Base-by-base conservation (phyloP, 768 basidiomycete species). In the Amanita rimosa region DNA sequence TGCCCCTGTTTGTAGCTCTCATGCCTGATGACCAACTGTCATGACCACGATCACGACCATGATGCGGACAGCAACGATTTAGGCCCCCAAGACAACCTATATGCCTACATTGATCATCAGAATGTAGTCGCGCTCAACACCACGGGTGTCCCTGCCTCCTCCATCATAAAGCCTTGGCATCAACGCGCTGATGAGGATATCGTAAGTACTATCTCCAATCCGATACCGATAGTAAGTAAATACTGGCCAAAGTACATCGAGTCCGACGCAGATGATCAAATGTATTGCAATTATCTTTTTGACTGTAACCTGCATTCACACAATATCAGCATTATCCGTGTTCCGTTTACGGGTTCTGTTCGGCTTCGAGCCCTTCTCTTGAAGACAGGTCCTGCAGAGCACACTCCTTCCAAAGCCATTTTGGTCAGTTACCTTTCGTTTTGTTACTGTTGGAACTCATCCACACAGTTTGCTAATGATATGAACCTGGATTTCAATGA, bases 201-300 rank as follows among this genome's bases (percentile, higher is more conserved):
- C 50, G 26, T 40, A 39, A 9, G 34, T 43, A 6, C 46, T 17
- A 38, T 16, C 43, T 11, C 27, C 43, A 36, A 52, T 44, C 49
- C 24, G 33, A 55, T 4, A 27, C 14, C 29, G 29, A 46, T 48
- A 36, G n/a, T n/a, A n/a, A n/a, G 48, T 19, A 26, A 6, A 6
- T 54, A 14, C 13, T 17, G 26, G 35, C 14, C 24, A 13, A 43
- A 96, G 92, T 87, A 67, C 52, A 61, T 93, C 51, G 85, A 92
- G 63, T 92, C 89, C 14, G 93, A 96, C 54, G 85, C 85, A 29
- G 93, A 95, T 64, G 92, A 94, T 59, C 85, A 91, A 63, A 64
- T 96, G 88, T 89, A 63, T 21, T 31, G 31, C 34, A 39, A n/a
- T 26, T 42, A 16, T 43, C 2, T 31, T 44, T 21, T 39, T 21